Evolutionary conservation across 1,284 basidiomycete species (phyloP), one percentile per base, ranked within the genome.

Genomic region (Cutaneotrichosporon sp.): DNA sequence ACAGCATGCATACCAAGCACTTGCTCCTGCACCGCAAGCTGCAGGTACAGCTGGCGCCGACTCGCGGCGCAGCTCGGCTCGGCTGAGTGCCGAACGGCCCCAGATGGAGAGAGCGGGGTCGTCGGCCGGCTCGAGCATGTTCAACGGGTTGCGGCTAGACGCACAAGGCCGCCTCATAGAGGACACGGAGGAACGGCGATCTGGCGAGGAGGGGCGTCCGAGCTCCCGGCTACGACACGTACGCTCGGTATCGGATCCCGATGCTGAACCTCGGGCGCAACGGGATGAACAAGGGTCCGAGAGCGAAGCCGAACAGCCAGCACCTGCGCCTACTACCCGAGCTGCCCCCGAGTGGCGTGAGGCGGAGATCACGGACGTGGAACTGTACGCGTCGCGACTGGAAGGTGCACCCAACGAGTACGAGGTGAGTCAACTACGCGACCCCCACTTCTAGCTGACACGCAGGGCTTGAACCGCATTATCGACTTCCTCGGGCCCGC

Each of bases 401-500:
- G 77, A 79, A 17, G 79, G 77, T 25, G 68, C 66, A 54, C 79
- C 79, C n/a, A 63, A 74, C 24, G 77, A 82, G 61, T 84, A 83
- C 66, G 84, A 86, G 69, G 84, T 84, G 62, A 70, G 80, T 72
- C 27, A n/a, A n/a, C n/a, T 32, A 31, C n/a, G 25, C n/a, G n/a
- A n/a, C n/a, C n/a, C n/a, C n/a, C n/a, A n/a, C n/a, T n/a, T n/a
- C n/a, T 9, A 31, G 29, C 29, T 31, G 29, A 31, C 29, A 14
- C 11, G 6, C 61, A 85, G 83, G 80, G 81, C 29, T 76, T 84
- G 17, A 73, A 81, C 20, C 75, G 81, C 47, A 75, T 86, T 31
- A 78, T 79, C n/a, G 81, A 84, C 48, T 81, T 86, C 65, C 74
- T 85, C 37, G 84, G 82, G 20, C 80, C 82, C 4, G 80, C 79